phyloP scores from a whole-genome alignment of 805 yeast species.

The Suhomyces emberorum region DNA sequence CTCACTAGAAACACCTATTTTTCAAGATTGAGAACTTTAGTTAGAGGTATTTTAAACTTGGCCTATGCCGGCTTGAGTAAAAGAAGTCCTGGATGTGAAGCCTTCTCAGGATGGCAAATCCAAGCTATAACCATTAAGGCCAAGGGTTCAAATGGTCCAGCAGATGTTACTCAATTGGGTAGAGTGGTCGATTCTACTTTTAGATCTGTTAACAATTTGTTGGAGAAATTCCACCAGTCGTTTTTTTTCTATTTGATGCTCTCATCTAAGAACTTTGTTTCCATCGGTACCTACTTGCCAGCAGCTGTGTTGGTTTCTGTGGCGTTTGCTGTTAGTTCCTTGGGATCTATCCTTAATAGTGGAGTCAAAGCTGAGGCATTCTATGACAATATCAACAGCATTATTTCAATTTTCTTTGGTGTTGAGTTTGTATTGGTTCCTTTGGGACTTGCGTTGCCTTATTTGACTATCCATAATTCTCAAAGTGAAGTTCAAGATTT shows the following conservation, averaged over 20 bases:
- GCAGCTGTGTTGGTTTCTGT: constrained; percentile 71
- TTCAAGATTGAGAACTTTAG: constrained; percentile 55
- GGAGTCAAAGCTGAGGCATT: constrained; percentile 25
- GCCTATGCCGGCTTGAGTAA: constrained; percentile 64
- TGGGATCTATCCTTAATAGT: constrained; percentile 51
- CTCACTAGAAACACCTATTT: constrained; percentile 47
- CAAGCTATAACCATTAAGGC: constrained; percentile 85
- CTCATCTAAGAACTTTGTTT: constrained; percentile 76
- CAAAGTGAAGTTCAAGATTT: constrained; percentile 11
- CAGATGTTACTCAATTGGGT: constrained; percentile 89
- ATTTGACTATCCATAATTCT: constrained; percentile 13
- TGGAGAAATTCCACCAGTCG: constrained; percentile 96
- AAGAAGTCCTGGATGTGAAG: constrained; percentile 71
- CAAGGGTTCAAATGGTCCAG: constrained; percentile 48
- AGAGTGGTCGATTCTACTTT: constrained; percentile 83
- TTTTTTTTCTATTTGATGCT: constrained; percentile 87
- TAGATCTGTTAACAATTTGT: constrained; percentile 83
- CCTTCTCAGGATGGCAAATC: constrained; percentile 94
- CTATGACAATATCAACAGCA: constrained; percentile 19
- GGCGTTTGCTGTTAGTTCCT: constrained; percentile 65
- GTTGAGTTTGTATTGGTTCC: constrained; percentile 24
- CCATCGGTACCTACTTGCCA: constrained; percentile 91
- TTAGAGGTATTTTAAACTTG: constrained; percentile 64
- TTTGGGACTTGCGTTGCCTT: constrained; percentile 26
- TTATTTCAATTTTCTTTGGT: constrained; percentile 25